A percentile compares a stretch with the other conserved stretches of the same genome.
phyloP scores from a whole-genome alignment of 2,329 filamentous ascomycete genomes.

The Fusarium brevicatenulatum region DNA sequence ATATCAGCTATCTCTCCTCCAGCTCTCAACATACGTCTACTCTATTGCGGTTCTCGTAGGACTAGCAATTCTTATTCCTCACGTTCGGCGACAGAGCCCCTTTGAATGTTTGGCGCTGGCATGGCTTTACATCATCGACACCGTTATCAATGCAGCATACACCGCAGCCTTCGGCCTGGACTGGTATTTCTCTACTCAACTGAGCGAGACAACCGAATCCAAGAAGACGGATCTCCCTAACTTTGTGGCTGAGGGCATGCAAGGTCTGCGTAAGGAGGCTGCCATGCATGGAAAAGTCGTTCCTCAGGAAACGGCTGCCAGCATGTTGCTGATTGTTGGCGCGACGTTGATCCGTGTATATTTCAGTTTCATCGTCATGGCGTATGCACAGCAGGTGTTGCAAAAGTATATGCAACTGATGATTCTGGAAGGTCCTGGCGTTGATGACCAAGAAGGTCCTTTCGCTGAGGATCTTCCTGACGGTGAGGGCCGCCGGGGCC shows the following conservation, averaged over 20 bases:
- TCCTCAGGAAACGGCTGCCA: slow-evolving; percentile 73
- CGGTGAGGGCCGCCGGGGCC: slow-evolving; percentile 82
- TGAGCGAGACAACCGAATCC: slow-evolving; percentile 51
- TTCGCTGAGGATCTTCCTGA: slow-evolving; percentile 77
- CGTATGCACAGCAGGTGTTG: slow-evolving; percentile 81
- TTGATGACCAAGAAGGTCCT: slow-evolving; percentile 66
- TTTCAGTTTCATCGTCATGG: slow-evolving; percentile 84
- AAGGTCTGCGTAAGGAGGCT: slow-evolving; percentile 48
- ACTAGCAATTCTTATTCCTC: slow-evolving; percentile 76
- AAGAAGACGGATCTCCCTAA: slow-evolving; percentile 39
- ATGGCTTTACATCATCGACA: slow-evolving; percentile 87
- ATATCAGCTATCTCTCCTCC: slow-evolving; percentile 81
- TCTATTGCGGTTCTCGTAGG: slow-evolving; percentile 76
- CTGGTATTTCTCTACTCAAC: slow-evolving; percentile 81
- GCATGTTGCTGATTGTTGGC: slow-evolving; percentile 77
- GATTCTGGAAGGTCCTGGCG: slow-evolving; percentile 60
- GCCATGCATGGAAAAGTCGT: slow-evolving; percentile 50
- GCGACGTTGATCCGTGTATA: slow-evolving; percentile 84
- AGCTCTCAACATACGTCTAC: slow-evolving; percentile 93
- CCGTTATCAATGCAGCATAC: slow-evolving; percentile 81
- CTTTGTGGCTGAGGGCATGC: slow-evolving; percentile 48
- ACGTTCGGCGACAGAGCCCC: slow-evolving; percentile 81
- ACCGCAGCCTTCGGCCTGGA: slow-evolving; percentile 83
- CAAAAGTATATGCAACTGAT: slow-evolving; percentile 67
- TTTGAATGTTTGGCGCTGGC: slow-evolving; percentile 84